These are phyloP conservation scores for Suillus cothurnatus DNA, from an alignment of 768 basidiomycete species.

Conservation along the genomic window DNA sequence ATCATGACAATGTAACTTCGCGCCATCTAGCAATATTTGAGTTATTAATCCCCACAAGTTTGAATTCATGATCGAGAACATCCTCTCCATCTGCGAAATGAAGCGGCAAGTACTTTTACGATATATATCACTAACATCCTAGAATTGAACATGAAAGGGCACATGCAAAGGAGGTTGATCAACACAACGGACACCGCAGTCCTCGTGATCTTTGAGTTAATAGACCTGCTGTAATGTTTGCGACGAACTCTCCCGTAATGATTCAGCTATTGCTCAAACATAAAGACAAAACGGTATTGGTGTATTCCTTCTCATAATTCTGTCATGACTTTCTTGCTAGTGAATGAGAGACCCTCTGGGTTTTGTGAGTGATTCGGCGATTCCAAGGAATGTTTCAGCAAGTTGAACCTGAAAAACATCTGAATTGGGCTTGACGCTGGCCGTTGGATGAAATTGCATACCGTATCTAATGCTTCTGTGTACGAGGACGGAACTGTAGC, in stretches of 20 bases:
- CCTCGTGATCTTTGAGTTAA: background rate
- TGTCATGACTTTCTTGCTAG: constrained; percentile 16
- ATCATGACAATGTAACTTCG: background rate
- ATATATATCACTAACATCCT: background rate
- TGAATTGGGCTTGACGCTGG: background rate
- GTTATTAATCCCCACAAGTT: background rate
- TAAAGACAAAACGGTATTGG: background rate
- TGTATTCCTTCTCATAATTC: background rate
- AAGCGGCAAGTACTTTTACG: background rate
- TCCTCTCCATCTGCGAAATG: background rate
- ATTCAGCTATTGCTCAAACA: background rate
- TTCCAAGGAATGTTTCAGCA: constrained; percentile 57
- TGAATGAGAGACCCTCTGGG: constrained; percentile 49
- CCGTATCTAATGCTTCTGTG: constrained; percentile 52
- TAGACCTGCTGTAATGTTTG: background rate
- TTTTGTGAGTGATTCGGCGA: constrained; percentile 59
- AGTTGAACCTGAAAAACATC: constrained; percentile 45
- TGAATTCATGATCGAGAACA: background rate
- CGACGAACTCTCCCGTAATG: background rate
- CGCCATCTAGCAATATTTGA: background rate
- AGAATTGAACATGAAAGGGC: background rate
- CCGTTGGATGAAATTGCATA: constrained; percentile 21
- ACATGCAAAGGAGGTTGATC: background rate
- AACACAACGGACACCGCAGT: background rate
- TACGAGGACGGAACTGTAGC: constrained; percentile 47